These are phyloP conservation scores for Phyllosticta ampelicida DNA, from an alignment of 2,329 filamentous ascomycete species.

Conservation along the genomic window DNA sequence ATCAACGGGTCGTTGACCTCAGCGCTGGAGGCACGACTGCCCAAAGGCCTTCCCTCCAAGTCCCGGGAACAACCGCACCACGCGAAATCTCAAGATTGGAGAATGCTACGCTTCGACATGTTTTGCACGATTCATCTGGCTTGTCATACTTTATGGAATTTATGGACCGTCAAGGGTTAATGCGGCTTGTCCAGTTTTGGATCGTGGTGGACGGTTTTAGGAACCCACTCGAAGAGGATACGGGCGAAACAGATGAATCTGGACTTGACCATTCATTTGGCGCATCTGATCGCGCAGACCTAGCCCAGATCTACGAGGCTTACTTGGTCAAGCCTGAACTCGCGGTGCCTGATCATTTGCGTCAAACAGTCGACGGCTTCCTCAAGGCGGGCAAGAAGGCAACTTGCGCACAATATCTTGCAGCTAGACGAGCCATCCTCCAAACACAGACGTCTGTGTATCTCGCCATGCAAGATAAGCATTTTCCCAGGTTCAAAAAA, in stretches of 20 bases:
- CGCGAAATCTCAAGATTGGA: conserved; percentile 54
- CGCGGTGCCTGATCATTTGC: conserved; percentile 59
- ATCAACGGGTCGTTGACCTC: conserved; percentile 78
- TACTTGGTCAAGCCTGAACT: conserved; percentile 78
- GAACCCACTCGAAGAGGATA: conserved; percentile 81
- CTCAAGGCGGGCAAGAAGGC: conserved; percentile 67
- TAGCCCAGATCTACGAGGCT: conserved; percentile 82
- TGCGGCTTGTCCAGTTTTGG: conserved; percentile 95
- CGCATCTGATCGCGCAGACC: conserved; percentile 72
- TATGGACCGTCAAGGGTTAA: conserved; percentile 83
- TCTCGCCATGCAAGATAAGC: conserved; percentile 68
- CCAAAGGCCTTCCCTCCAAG: conserved; percentile 29
- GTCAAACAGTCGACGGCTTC: conserved; percentile 63
- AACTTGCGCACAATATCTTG: conserved; percentile 69
- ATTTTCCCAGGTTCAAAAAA: conserved; percentile 79
- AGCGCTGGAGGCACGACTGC: conserved; percentile 51
- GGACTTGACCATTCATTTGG: conserved; percentile 52
- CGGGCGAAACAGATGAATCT: conserved; percentile 55
- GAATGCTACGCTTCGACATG: conserved; percentile 66
- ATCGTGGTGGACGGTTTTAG: conserved; percentile 94
- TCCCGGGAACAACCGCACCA: conserved; percentile 24
- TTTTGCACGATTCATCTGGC: conserved; percentile 82
- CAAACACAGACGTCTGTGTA: conserved; percentile 72
- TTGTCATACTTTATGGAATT: conserved; percentile 99
- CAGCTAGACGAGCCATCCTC: conserved; percentile 70